phyloP scores from a whole-genome alignment of 2,329 filamentous ascomycete genomes.

The Talaromyces sp. region DNA sequence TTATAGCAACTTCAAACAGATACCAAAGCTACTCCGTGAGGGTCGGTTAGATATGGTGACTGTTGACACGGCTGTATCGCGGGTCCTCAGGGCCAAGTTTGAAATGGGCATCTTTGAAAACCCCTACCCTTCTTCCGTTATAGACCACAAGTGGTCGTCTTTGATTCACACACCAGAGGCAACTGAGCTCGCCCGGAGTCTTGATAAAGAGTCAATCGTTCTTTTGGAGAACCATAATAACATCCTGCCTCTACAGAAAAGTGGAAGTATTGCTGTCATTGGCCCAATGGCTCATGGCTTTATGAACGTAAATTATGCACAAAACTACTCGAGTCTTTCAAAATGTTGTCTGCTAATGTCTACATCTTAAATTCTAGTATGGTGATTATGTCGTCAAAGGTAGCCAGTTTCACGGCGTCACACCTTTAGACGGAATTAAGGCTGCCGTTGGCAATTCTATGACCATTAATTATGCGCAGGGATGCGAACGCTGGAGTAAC shows the following conservation, averaged over 20 bases:
- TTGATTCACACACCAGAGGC: slow-evolving; percentile 60
- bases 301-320: slow-evolving; percentile 60
- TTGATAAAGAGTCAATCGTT: slow-evolving; percentile 66
- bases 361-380: too few relatives aligned
- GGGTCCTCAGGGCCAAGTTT: slow-evolving; percentile 66
- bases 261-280: slow-evolving; percentile 47
- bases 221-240: slow-evolving; percentile 67
- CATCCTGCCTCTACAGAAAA: slow-evolving; percentile 54
- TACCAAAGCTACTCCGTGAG: slow-evolving; percentile 59
- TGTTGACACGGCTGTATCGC: slow-evolving; percentile 61
- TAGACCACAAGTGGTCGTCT: slow-evolving; percentile 48
- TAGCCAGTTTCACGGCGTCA: slow-evolving; percentile 44
- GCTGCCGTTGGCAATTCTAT: slow-evolving; percentile 54
- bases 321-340: too few relatives aligned
- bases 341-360: too few relatives aligned
- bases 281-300: slow-evolving; percentile 62
- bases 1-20: slow-evolving; percentile 57
- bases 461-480: slow-evolving; percentile 63
- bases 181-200: slow-evolving; percentile 56
- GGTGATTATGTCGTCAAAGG: slow-evolving; percentile 68
- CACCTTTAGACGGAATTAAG: slow-evolving; percentile 58
- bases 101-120: slow-evolving; percentile 66
- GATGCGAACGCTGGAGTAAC: slow-evolving; percentile 67
- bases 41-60: slow-evolving; percentile 56
- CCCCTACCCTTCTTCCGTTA: slow-evolving; percentile 57